Conservation (phyloP, 305 asterid genomes). For the Fraxinus velutina region DNA sequence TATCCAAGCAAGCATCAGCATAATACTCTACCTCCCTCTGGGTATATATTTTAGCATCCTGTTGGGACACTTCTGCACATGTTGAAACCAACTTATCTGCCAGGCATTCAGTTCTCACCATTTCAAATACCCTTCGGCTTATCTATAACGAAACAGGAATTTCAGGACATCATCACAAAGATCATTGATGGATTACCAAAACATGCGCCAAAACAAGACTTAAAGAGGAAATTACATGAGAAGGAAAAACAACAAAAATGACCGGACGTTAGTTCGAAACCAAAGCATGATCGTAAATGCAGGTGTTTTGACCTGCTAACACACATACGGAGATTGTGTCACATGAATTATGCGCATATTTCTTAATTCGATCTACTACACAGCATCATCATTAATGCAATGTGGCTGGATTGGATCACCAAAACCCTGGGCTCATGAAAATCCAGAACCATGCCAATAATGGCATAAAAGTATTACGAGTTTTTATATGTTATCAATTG, state of each 20-base stretch:
- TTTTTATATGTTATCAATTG: neutral
- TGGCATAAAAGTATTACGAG: neutral
- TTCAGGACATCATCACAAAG: slow-evolving; percentile 11
- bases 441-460: neutral
- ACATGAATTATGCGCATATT: slow-evolving; percentile 1
- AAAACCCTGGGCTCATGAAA: neutral
- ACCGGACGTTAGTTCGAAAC: neutral
- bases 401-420: neutral
- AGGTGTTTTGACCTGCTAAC: neutral
- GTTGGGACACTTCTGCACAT: slow-evolving; percentile 12
- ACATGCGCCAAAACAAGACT: slow-evolving; percentile 5
- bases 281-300: neutral
- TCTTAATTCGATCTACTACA: neutral
- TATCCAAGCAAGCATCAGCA: slow-evolving; percentile 35
- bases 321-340: neutral
- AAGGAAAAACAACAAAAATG: neutral
- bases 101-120: slow-evolving; percentile 21
- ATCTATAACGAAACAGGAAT: slow-evolving; percentile 45
- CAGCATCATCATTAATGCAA: neutral
- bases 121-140: slow-evolving; percentile 44
- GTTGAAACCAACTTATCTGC: slow-evolving; percentile 5
- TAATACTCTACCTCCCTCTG: slow-evolving; percentile 37
- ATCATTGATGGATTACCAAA: neutral
- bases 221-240: neutral
- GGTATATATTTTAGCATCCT: slow-evolving; percentile 37